phyloP scores from a whole-genome alignment of 2,329 filamentous ascomycete species.

The Cordyceps cateniannulata region DNA sequence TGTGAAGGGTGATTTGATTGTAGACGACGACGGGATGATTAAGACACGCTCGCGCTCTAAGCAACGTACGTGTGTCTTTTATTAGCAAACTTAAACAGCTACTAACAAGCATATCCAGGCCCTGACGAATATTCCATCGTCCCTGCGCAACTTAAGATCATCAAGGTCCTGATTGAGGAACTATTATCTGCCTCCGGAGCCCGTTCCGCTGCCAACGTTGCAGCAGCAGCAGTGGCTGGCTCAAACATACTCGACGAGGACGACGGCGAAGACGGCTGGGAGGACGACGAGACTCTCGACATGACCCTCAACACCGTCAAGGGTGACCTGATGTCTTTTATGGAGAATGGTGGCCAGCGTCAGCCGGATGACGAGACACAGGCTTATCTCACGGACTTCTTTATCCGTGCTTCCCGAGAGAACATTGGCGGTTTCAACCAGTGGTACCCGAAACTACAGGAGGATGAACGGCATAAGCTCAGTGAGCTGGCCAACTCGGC shows the following conservation, averaged over 20 bases:
- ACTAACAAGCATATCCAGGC: constrained; percentile 36
- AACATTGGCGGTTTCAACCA: constrained; percentile 50
- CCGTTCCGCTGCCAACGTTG: constrained; percentile 53
- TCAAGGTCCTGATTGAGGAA: constrained; percentile 94
- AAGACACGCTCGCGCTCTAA: constrained; percentile 90
- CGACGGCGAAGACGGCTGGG: constrained; percentile 84
- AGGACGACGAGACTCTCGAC: constrained; percentile 70
- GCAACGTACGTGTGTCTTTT: constrained; percentile 51
- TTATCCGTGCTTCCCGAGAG: constrained; percentile 53
- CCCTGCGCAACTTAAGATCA: constrained; percentile 83
- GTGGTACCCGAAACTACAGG: constrained; percentile 50
- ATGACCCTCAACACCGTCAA: constrained; percentile 64
- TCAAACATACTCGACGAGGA: constrained; percentile 56
- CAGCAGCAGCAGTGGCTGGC: constrained; percentile 55
- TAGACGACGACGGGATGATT: constrained; percentile 70
- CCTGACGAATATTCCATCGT: constrained; percentile 87
- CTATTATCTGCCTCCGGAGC: constrained; percentile 71
- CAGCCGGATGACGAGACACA: constrained; percentile 87
- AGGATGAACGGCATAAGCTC: constrained; percentile 50
- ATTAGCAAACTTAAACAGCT: constrained; percentile 15
- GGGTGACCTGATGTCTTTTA: constrained; percentile 73
- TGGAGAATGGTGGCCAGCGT: constrained; percentile 53
- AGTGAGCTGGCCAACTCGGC: constrained; percentile 41
- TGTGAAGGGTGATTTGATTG: constrained; percentile 88
- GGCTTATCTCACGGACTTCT: constrained; percentile 76